Base-by-base conservation (phyloP, 2,329 filamentous ascomycete species). In the Ceratocystis albifundus region DNA sequence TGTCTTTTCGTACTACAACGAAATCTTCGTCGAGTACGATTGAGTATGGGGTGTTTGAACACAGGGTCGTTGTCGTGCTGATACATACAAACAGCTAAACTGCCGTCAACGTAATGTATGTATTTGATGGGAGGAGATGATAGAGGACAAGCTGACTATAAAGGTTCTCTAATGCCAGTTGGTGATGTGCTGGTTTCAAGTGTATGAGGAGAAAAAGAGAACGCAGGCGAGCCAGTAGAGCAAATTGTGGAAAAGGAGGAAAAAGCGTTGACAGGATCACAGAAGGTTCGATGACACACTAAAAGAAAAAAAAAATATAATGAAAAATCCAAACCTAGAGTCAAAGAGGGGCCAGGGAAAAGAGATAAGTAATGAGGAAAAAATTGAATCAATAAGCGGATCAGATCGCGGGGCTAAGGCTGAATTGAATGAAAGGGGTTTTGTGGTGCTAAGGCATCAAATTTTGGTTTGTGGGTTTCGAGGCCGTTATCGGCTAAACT, bases 11-110 rank as follows among this genome's bases (percentile, higher is more conserved):
- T 41, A 65, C 66, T 68, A 62, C 55, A 67, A 64, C 57, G 64
- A 67, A 57, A 61, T 64, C 53, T 66, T 64, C 61, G 65, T 66
- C 64, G 64, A 67, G 67, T 67, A 62, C 55, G 62, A 62, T 20
- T 66, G 65, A 64, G 61, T 84, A 87, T 87, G 81, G 88, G 86
- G 87, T 93, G 88, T 89, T 87, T 89, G 86, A 90, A 91, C 87
- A 90, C 86, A 88, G 89, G 85, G 85, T 84, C 84, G 75, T 82
- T 77, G 86, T 88, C 88, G 89, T 90, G 88, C 90, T 91, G 91
- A 96, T 96, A 96, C 91, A 96, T 96, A 95, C 90, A 88, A 76
- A 74, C 75, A 74, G 74, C 73, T 76, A 72, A 70, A 65, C 36
- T 61, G 46, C 63, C 46, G 66, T 65, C 48, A 25, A 65, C 32